Percentiles rank a stretch among this genome's conserved stretches.
Conservation (phyloP, 2,329 filamentous ascomycete genomes). For the Nemania serpens region DNA sequence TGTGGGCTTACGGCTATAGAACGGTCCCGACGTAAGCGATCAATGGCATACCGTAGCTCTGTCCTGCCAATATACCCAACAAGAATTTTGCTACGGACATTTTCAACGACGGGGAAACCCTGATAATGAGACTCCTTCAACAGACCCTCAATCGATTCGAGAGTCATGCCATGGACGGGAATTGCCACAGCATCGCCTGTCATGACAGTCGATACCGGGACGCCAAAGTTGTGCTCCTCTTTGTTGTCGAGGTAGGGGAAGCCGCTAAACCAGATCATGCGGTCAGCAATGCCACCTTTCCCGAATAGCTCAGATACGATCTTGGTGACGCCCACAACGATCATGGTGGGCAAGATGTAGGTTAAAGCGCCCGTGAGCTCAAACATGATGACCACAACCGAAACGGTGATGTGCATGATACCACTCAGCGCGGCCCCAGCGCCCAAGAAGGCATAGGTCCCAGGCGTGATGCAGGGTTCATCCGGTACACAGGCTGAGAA, state of each 20-base stretch:
- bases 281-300: constrained; percentile 95
- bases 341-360: constrained; percentile 98
- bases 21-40: constrained; percentile 74
- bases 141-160: constrained; percentile 77
- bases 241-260: constrained; percentile 98
- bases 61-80: constrained; percentile 92
- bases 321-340: constrained; percentile 96
- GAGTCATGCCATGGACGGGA: constrained; percentile 72
- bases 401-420: constrained; percentile 98
- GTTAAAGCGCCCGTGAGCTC: constrained; percentile 96
- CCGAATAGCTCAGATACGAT: constrained; percentile 87
- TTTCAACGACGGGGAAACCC: constrained; percentile 89
- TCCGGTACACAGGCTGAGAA: constrained; percentile 90
- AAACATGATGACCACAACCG: constrained; percentile 99
- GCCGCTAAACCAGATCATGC: constrained; percentile 98
- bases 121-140: constrained; percentile 82
- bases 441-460: constrained; percentile 94
- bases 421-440: constrained; percentile 90
- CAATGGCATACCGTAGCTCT: constrained; percentile 88
- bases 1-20: constrained; percentile 60
- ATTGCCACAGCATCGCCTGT: constrained; percentile 75
- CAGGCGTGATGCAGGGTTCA: constrained; percentile 93
- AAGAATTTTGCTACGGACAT: constrained; percentile 70
- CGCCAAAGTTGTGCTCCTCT: constrained; percentile 95
- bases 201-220: constrained; percentile 91